Evolutionary conservation across 257 asterid species (phyloP).

Genomic region (Thymus quinquecostatus): DNA sequence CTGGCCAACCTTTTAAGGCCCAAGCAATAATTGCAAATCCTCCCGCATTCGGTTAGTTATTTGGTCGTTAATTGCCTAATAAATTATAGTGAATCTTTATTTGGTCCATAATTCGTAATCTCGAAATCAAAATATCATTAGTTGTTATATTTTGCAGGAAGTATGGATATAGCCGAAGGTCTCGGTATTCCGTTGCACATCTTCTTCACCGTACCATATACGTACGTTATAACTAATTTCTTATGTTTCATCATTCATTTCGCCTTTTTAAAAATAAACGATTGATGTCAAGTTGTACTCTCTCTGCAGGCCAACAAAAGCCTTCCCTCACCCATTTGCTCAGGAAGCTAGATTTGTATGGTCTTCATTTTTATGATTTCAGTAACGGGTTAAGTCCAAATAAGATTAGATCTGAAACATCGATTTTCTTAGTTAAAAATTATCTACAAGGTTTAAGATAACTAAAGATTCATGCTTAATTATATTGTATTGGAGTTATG

Average conservation of each 20-base stretch:
- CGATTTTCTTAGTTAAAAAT: too few species aligned
- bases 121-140: too few species aligned
- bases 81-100: too few species aligned
- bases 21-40: slow-evolving; percentile 97
- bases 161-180: slow-evolving; percentile 89
- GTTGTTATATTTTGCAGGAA: slow-evolving; percentile 53
- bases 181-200: slow-evolving; percentile 92
- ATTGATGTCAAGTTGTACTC: too few species aligned
- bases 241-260: too few species aligned
- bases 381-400: too few species aligned
- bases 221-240: slow-evolving; percentile 50
- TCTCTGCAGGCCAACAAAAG: slow-evolving; percentile 77
- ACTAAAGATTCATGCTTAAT: too few species aligned
- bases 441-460: too few species aligned
- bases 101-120: neutral
- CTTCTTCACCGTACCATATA: slow-evolving; percentile 98
- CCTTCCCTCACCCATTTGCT: slow-evolving; percentile 87
- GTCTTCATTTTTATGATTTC: neutral
- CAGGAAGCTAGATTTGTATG: slow-evolving; percentile 88
- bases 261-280: too few species aligned
- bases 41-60: slow-evolving; percentile 82
- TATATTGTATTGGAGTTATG: too few species aligned
- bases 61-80: too few species aligned
- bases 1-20: slow-evolving; percentile 78
- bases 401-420: too few species aligned